Conservation (phyloP, 192 early-diverging fungal species). For the Coemansia sp. region DNA sequence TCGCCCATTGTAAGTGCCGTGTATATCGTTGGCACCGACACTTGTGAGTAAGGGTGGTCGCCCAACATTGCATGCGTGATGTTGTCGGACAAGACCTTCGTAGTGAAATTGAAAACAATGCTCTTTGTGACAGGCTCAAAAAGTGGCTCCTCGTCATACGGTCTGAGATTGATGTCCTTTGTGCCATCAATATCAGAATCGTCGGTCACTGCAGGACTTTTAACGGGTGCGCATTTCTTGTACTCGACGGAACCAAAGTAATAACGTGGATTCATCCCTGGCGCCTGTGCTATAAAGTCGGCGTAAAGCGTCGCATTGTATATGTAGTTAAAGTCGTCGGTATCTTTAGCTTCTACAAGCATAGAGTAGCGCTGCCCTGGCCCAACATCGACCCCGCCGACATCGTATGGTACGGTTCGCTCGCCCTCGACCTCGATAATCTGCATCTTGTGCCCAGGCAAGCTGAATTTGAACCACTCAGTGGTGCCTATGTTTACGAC, state of each 20-base stretch:
- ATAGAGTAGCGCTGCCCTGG: constrained; percentile 26
- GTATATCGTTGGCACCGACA: constrained; percentile 15
- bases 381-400: constrained; percentile 5
- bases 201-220: not conserved
- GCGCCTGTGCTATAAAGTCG: not conserved
- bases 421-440: constrained; percentile 16
- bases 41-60: constrained; percentile 2
- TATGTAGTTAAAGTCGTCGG: constrained; percentile 17
- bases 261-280: constrained; percentile 6
- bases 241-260: constrained; percentile 14
- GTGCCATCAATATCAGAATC: not conserved
- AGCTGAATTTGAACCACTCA: constrained; percentile 14
- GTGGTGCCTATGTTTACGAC: constrained; percentile 17
- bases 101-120: not conserved
- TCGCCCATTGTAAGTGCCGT: constrained; percentile 14
- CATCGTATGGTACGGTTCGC: not conserved
- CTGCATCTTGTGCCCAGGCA: constrained; percentile 17
- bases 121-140: constrained; percentile 4
- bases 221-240: not conserved
- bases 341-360: constrained; percentile 13
- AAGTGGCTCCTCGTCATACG: constrained; percentile 3
- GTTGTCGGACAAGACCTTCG: not conserved
- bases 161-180: not conserved
- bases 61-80: not conserved
- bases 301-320: constrained; percentile 12